Evolutionary conservation across 176 grass and related monocot genomes (phyloP), one percentile per base, ranked within the genome.

Genomic region (Eragrostis nindensis): DNA sequence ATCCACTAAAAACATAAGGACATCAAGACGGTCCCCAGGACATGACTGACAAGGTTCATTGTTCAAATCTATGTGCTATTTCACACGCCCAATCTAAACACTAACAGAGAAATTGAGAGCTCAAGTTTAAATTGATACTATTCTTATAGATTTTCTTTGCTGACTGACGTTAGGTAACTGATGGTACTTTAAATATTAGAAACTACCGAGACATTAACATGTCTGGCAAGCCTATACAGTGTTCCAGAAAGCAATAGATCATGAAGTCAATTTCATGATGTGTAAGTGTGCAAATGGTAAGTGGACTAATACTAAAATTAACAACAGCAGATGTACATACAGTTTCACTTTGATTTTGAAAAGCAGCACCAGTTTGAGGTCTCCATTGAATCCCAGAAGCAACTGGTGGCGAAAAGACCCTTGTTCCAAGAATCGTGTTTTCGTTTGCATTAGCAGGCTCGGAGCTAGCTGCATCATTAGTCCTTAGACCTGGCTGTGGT

Each of bases 311-410:
- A 69, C 63, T 16, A 57, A 73, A 73, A 68, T 19, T 61, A 68
- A 71, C 22, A 59, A 68, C 27, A 24, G 60, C 9, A 39, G 32
- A 82, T 40, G 65, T 68, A 78, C 89, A 9, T 98, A 99, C 96
- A 26, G 62, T 84, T 89, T 99, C 96, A 82, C 80, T 97, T 86
- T 88, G 79, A 92, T 86, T 89, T 82, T 89, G 89, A 64, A 95
- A 99, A 82, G 82, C 57, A 82, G 86, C 55, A 80, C 86, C 57
- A 71, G 74, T 78, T 87, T 93, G 92, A 71, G 88, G 82, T 77
- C 88, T 95, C 93, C 90, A 93, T 74, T 93, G 92, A 89, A 77
- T 83, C 19, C 90, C 92, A 87, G 93, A 85, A 79, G 86, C 86
- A 85, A 92, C 57, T 83, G 88, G 80, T 64, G 93, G 78, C 66